phyloP scores from a whole-genome alignment of 2,329 filamentous ascomycete species.

The Tolypocladium sp. region DNA sequence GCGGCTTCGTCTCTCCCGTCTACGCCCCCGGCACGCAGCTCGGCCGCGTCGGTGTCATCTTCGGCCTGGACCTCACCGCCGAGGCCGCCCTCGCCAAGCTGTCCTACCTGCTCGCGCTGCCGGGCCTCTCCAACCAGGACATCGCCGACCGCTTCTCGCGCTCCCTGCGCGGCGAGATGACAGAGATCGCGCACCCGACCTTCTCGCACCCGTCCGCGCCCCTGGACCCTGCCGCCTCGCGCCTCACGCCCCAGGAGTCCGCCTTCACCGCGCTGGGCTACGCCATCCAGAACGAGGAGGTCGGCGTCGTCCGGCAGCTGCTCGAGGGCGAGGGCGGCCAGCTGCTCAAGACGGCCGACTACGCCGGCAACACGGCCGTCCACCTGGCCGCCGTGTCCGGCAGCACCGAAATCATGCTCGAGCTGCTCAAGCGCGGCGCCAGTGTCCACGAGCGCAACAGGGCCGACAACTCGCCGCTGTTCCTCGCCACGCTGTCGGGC shows the following conservation, averaged over 20 bases:
- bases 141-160: slow-evolving; percentile 63
- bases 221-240: slow-evolving; percentile 30
- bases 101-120: slow-evolving; percentile 69
- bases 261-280: slow-evolving; percentile 74
- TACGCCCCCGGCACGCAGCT: slow-evolving; percentile 71
- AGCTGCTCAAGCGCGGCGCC: slow-evolving; percentile 52
- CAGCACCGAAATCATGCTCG: slow-evolving; percentile 44
- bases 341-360: slow-evolving; percentile 68
- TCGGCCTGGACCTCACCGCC: slow-evolving; percentile 80
- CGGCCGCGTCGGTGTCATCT: slow-evolving; percentile 76
- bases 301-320: slow-evolving; percentile 56
- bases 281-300: slow-evolving; percentile 64
- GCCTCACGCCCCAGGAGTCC: slow-evolving; percentile 41
- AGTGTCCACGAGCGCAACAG: slow-evolving; percentile 58
- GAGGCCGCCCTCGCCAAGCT: slow-evolving; percentile 89
- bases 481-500: slow-evolving; percentile 50
- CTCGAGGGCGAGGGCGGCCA: slow-evolving; percentile 55
- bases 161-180: slow-evolving; percentile 78
- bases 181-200: slow-evolving; percentile 60
- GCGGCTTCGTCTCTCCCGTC: slow-evolving; percentile 67
- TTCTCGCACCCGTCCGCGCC: slow-evolving; percentile 65
- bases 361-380: slow-evolving; percentile 67
- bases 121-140: slow-evolving; percentile 53
- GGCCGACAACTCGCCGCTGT: slow-evolving; percentile 57
- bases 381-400: slow-evolving; percentile 49